phyloP scores from a whole-genome alignment of 2,329 filamentous ascomycete genomes.

The Scytalidium sp. region DNA sequence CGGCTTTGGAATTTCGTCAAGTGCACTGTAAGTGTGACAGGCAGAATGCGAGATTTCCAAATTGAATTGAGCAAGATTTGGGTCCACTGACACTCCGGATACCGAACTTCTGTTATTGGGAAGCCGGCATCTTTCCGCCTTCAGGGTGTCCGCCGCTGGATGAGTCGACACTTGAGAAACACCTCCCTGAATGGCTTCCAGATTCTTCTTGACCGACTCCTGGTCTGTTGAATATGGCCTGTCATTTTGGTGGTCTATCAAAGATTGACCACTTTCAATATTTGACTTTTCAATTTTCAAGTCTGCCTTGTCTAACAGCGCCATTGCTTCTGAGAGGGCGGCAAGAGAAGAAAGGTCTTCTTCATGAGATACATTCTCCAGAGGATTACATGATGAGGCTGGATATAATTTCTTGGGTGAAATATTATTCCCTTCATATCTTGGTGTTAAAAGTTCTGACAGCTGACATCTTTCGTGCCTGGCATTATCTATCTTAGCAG shows the following conservation, averaged over 20 bases:
- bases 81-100: not conserved
- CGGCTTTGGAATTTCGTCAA: conserved; percentile 1
- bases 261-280: not conserved
- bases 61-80: not conserved
- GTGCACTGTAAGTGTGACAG: not conserved
- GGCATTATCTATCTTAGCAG: not conserved
- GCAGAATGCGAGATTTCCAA: not conserved
- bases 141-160: too few relatives aligned
- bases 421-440: not conserved
- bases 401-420: not conserved
- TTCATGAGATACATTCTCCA: conserved; percentile 18
- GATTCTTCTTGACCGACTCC: not conserved
- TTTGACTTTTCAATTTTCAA: not conserved
- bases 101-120: not conserved
- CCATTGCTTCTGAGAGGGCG: conserved; percentile 16
- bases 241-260: not conserved
- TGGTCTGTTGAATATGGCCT: not conserved
- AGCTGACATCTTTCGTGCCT: not conserved
- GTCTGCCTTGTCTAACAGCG: conserved; percentile 1
- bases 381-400: conserved; percentile 14
- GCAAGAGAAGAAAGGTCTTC: conserved; percentile 23
- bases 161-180: too few relatives aligned
- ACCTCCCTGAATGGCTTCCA: conserved; percentile 1
- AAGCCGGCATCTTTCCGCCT: not conserved
- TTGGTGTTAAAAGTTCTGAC: not conserved